phyloP scores from a whole-genome alignment of 495 filamentous ascomycete genomes.

The Hypomontagnella submonticulosa region DNA sequence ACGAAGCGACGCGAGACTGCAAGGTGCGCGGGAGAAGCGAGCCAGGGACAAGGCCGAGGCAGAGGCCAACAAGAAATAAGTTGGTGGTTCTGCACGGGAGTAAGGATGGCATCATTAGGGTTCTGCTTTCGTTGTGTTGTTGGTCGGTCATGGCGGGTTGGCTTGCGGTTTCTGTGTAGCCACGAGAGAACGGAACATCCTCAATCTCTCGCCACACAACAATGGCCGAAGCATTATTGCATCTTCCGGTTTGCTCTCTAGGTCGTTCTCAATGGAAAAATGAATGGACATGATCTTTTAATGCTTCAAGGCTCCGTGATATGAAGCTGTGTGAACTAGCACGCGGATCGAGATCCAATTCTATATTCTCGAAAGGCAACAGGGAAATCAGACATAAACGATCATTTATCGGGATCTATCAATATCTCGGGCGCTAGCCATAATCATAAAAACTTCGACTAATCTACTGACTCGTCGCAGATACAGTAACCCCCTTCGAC shows the following conservation, averaged over 20 bases:
- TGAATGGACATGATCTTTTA: slow-evolving; percentile 45
- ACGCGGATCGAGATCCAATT: neutral
- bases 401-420: slow-evolving; percentile 12
- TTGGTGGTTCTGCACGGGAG: slow-evolving; percentile 52
- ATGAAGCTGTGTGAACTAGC: slow-evolving; percentile 20
- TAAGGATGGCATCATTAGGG: slow-evolving; percentile 53
- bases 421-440: slow-evolving; percentile 6
- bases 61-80: slow-evolving; percentile 90
- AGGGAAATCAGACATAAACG: neutral
- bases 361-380: neutral
- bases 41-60: slow-evolving; percentile 92
- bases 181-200: slow-evolving; percentile 38
- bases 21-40: slow-evolving; percentile 91
- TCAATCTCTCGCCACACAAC: slow-evolving; percentile 36
- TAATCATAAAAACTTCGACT: neutral
- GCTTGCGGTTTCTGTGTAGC: slow-evolving; percentile 45
- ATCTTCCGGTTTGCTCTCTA: slow-evolving; percentile 50
- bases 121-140: slow-evolving; percentile 58
- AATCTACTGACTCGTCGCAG: neutral
- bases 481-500: neutral
- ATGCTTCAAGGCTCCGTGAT: slow-evolving; percentile 18
- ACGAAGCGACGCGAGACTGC: slow-evolving; percentile 82
- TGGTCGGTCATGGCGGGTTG: slow-evolving; percentile 49
- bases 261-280: slow-evolving; percentile 52
- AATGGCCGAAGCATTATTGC: slow-evolving; percentile 46